Conservation (phyloP, 108 stramenopile genomes). For the Nitzschia palea region DNA sequence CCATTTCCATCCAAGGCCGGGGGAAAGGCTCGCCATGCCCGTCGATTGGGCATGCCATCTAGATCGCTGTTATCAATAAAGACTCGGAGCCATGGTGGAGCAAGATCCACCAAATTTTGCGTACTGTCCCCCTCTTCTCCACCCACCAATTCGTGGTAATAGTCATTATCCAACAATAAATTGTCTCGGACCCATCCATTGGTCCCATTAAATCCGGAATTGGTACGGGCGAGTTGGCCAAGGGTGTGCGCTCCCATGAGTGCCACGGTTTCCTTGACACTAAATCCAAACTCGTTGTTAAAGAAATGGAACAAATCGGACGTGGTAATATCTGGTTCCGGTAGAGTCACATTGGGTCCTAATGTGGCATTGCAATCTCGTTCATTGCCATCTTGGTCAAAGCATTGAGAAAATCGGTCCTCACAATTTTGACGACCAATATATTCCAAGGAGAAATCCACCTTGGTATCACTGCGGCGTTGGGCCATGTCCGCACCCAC, state of each 20-base stretch:
- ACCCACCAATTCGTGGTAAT: neutral
- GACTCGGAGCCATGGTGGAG: slow-evolving; percentile 9
- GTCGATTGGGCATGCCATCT: slow-evolving; percentile 32
- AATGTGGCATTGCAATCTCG: slow-evolving; percentile 6
- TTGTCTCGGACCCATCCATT: slow-evolving; percentile 20
- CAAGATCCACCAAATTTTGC: slow-evolving; percentile 12
- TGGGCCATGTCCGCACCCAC: slow-evolving; percentile 35
- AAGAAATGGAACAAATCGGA: slow-evolving; percentile 31
- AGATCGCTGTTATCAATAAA: slow-evolving; percentile 25
- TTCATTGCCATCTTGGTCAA: slow-evolving; percentile 12
- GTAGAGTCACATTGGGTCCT: slow-evolving; percentile 1
- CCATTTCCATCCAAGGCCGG: neutral
- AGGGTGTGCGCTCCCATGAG: slow-evolving; percentile 61
- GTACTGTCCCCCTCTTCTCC: neutral
- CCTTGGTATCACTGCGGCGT: slow-evolving; percentile 7
- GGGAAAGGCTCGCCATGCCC: slow-evolving; percentile 28
- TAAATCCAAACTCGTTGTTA: slow-evolving; percentile 40
- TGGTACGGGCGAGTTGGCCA: slow-evolving; percentile 26
- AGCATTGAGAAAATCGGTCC: slow-evolving; percentile 11
- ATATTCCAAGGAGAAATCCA: slow-evolving; percentile 28
- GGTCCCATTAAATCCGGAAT: slow-evolving; percentile 43
- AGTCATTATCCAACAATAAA: slow-evolving; percentile 17
- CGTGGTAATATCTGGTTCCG: slow-evolving; percentile 14
- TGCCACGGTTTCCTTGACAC: slow-evolving; percentile 40
- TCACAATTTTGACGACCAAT: slow-evolving; percentile 20